A percentile compares a stretch with the other conserved stretches of the same genome.
Evolutionary conservation across 1,284 basidiomycete species (phyloP).

Genomic region (Irpex sp.): DNA sequence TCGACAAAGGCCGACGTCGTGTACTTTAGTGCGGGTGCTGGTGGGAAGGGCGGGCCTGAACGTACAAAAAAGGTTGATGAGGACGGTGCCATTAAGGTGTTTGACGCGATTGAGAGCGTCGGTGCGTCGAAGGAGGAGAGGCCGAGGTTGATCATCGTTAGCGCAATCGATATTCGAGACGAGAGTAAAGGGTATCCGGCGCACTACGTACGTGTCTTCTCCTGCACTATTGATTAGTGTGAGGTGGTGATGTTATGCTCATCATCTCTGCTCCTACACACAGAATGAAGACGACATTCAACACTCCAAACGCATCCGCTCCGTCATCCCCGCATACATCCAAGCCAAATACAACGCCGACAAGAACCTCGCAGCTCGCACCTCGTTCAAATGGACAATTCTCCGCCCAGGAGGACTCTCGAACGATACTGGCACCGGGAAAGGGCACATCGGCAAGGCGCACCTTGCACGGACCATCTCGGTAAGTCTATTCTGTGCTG

Average conservation of each 20-base stretch:
- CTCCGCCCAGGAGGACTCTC: conserved; percentile 59
- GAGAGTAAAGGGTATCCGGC: conserved; percentile 42
- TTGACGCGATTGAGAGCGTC: conserved; percentile 60
- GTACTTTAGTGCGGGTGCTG: conserved; percentile 66
- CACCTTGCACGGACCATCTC: conserved; percentile 44
- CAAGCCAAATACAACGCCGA: conserved; percentile 70
- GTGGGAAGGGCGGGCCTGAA: conserved; percentile 59
- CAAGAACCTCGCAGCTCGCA: conserved; percentile 53
- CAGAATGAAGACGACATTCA: conserved; percentile 45
- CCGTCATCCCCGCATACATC: conserved; percentile 43
- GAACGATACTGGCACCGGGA: conserved; percentile 49
- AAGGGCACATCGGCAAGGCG: conserved; percentile 49
- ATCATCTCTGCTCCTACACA: not conserved
- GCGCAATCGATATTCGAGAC: conserved; percentile 60
- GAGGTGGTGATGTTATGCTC: too few species aligned
- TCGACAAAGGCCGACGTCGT: conserved; percentile 41
- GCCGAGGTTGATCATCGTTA: conserved; percentile 58
- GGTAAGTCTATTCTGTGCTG: conserved; percentile 24
- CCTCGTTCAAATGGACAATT: conserved; percentile 64
- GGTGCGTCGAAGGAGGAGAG: conserved; percentile 28
- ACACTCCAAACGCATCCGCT: conserved; percentile 38
- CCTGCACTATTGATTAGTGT: too few species aligned
- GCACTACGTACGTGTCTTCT: conserved; percentile 53
- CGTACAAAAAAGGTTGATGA: conserved; percentile 66
- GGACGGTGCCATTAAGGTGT: conserved; percentile 67